phyloP scores from a whole-genome alignment of 2,329 filamentous ascomycete genomes.

The Trichoderma breve region DNA sequence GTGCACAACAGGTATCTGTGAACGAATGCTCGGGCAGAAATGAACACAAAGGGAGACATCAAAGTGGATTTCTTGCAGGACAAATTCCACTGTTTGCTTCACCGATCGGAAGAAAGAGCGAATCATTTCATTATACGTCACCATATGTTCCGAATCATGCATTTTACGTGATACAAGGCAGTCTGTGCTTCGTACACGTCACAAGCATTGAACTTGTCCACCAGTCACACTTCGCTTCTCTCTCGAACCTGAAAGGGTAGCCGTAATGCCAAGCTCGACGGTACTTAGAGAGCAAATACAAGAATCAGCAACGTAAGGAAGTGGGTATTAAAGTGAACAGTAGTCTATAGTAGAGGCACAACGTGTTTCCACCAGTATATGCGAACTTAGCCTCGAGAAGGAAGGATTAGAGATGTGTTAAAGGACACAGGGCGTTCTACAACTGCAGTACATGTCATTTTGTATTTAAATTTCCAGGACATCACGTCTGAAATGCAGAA shows the following conservation, averaged over 20 bases:
- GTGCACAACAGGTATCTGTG: not conserved
- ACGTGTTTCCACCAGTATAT: not conserved
- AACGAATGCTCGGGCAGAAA: not conserved
- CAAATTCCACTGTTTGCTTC: not conserved
- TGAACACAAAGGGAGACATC: no score
- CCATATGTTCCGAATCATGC: not conserved
- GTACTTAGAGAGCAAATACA: not conserved
- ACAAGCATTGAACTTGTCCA: not conserved
- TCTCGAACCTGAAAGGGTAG: not conserved
- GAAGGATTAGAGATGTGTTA: not conserved
- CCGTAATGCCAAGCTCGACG: not conserved
- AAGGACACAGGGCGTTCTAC: not conserved
- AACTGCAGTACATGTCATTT: no score
- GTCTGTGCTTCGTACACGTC: not conserved
- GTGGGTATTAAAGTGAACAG: not conserved
- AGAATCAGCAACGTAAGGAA: not conserved
- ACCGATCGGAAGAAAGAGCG: not conserved
- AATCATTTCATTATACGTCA: not conserved
- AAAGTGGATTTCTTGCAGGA: not conserved
- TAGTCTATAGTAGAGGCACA: not conserved
- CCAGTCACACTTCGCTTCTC: not conserved
- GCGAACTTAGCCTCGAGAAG: not conserved
- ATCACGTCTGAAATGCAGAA: not conserved
- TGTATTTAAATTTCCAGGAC: no score
- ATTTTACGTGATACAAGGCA: not conserved